Conservation (phyloP, 1,284 basidiomycete genomes). For the Puccinia hordei region DNA sequence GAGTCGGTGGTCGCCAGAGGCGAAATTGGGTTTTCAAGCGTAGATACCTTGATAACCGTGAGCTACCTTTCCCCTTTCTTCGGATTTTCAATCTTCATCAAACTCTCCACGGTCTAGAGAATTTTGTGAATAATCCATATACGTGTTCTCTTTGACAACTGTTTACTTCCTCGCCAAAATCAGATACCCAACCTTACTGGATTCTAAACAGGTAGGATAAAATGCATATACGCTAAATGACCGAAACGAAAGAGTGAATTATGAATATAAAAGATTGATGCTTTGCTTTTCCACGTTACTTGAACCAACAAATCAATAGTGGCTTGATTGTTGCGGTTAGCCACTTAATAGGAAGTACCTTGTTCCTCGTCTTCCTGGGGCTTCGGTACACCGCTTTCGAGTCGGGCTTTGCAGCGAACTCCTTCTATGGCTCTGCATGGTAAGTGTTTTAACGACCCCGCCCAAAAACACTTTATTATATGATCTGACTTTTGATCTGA, state of each 20-base stretch:
- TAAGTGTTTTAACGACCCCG: not conserved
- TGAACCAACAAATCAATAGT: not conserved
- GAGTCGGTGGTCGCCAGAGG: not conserved
- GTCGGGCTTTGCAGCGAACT: not conserved
- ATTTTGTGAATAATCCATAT: not conserved
- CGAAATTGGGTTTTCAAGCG: slow-evolving; percentile 13
- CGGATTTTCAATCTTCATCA: not conserved
- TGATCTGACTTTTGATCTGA: too few relatives aligned
- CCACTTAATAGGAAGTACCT: slow-evolving; percentile 1
- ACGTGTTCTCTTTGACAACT: not conserved
- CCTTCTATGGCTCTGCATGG: slow-evolving; percentile 15
- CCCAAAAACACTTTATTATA: not conserved
- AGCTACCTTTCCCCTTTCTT: not conserved
- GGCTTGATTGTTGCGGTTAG: slow-evolving; percentile 16
- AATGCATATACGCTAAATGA: not conserved
- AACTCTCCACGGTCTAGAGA: not conserved
- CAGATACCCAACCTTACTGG: slow-evolving; percentile 25
- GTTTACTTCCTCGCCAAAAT: not conserved
- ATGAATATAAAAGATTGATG: not conserved
- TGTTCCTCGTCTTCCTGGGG: slow-evolving; percentile 21
- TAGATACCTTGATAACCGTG: slow-evolving; percentile 6
- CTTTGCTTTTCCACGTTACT: not conserved
- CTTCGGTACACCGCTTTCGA: slow-evolving; percentile 6
- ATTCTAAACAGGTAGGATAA: slow-evolving; percentile 8
- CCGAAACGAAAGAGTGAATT: too few relatives aligned